These are phyloP conservation scores for Polyplosphaeria fusca DNA, from an alignment of 495 filamentous ascomycete species.

Conservation along the genomic window DNA sequence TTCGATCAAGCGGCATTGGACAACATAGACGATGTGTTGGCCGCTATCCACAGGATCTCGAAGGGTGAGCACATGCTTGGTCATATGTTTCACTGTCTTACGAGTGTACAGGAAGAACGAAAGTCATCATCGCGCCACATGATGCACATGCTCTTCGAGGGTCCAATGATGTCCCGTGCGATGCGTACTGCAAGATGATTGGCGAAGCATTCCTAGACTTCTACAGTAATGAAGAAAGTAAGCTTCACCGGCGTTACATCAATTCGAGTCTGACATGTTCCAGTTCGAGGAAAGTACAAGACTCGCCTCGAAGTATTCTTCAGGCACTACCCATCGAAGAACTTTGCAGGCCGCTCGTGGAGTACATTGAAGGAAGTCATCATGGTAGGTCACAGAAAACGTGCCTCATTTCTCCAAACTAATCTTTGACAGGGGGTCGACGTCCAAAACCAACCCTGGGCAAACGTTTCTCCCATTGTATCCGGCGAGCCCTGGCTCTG, in stretches of 20 bases:
- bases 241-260: background rate
- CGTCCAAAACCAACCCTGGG: slow-evolving; percentile 32
- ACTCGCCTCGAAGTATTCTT: slow-evolving; percentile 21
- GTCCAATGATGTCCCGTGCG: slow-evolving; percentile 22
- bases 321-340: slow-evolving; percentile 27
- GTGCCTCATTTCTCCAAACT: background rate
- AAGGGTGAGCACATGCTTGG: slow-evolving; percentile 11
- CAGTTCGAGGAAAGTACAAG: slow-evolving; percentile 27
- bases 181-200: slow-evolving; percentile 28
- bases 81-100: background rate
- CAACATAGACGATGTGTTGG: slow-evolving; percentile 24
- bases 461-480: slow-evolving; percentile 26
- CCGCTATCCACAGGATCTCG: slow-evolving; percentile 27
- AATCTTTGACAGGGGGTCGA: slow-evolving; percentile 26
- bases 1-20: slow-evolving; percentile 30
- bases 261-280: background rate
- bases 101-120: slow-evolving; percentile 17
- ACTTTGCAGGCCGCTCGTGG: slow-evolving; percentile 28
- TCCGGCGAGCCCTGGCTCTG: slow-evolving; percentile 30
- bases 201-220: slow-evolving; percentile 29
- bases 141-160: slow-evolving; percentile 29
- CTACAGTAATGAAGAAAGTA: slow-evolving; percentile 24
- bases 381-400: slow-evolving; percentile 17
- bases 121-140: slow-evolving; percentile 34
- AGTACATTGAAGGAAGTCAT: slow-evolving; percentile 25